Evolutionary conservation across 2,329 filamentous ascomycete species (phyloP), one percentile per base, ranked within the genome.

Genomic region (Torrubiella hemipterigena): DNA sequence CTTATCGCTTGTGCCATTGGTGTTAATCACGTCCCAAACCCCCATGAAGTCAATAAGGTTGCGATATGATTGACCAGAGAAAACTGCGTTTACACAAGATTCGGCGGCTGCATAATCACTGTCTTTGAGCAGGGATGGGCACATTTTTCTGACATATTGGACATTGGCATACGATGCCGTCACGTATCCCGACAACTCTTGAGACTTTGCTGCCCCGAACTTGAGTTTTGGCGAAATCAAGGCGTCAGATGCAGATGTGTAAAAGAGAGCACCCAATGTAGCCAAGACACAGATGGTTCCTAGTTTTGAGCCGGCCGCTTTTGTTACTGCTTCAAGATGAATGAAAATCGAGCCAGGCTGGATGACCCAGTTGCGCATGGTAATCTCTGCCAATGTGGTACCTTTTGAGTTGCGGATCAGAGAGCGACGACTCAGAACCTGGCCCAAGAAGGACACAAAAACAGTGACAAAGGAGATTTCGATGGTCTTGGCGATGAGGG

Each of bases 391-490:
- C 12, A 89, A 65, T 0, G 74, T 83, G 35, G 87, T 68, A 3
- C 82, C 82, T 3, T 60, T 56, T 1, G 73, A 68, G 7, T 65
- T 59, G 32, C 65, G 68, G 16, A 67, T 65, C 33, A 83, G 68
- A 0, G 81, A 77, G 33, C 78, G 61, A 14, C 79, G 65, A n/a
- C 73, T 84, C 12, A 89, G 55, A 0, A 81, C 69, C 48, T 91
- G 83, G 0, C 83, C 83, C 0, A 87, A 49, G 33, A 81, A 81
- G 0, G 77, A 69, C 2, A 87, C 77, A 37, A 84, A 81, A 0
- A 83, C 75, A 0, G 81, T 84, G 4, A 84, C 80, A 45, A 86
- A 89, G 0, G 77, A 75, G 40, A 87, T 48, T 52, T 89, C 83
- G 29, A 87, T 82, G 0, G 77, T 70, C 52, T 87, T 89, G 7